These are phyloP conservation scores for Fusarium devonianum DNA, from an alignment of 2,329 filamentous ascomycete genomes.

Conservation along the genomic window DNA sequence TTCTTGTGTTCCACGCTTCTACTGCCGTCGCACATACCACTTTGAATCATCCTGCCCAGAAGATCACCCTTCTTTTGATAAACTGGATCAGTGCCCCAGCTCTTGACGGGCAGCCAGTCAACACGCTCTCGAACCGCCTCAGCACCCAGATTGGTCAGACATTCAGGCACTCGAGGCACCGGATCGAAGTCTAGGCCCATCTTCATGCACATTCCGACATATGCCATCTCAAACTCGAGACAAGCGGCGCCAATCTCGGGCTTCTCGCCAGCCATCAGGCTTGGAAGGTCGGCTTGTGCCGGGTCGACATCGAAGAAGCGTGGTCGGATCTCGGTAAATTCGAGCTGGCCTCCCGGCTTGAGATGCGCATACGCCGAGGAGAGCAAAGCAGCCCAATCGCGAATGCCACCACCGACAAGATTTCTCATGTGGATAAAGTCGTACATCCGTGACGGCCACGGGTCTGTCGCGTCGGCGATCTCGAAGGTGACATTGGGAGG, in stretches of 20 bases:
- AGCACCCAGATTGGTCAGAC: slow-evolving; percentile 49
- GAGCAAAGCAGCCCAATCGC: slow-evolving; percentile 50
- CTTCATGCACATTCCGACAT: slow-evolving; percentile 38
- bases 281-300: slow-evolving; percentile 29
- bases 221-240: slow-evolving; percentile 47
- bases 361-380: slow-evolving; percentile 50
- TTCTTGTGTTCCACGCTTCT: not conserved
- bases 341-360: slow-evolving; percentile 54
- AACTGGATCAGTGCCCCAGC: slow-evolving; percentile 51
- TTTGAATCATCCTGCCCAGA: slow-evolving; percentile 48
- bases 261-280: slow-evolving; percentile 16
- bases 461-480: slow-evolving; percentile 64
- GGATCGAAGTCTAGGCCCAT: slow-evolving; percentile 52
- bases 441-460: slow-evolving; percentile 47
- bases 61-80: slow-evolving; percentile 48
- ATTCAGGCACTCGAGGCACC: slow-evolving; percentile 45
- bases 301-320: slow-evolving; percentile 50
- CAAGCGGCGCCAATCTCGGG: slow-evolving; percentile 41
- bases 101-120: slow-evolving; percentile 52
- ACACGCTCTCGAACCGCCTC: slow-evolving; percentile 50
- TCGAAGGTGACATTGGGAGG: slow-evolving; percentile 67
- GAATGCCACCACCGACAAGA: slow-evolving; percentile 54
- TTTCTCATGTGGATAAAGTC: slow-evolving; percentile 56
- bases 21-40: slow-evolving; percentile 41
- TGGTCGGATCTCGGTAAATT: slow-evolving; percentile 53